phyloP scores from a whole-genome alignment of 805 yeast species.

The Saccharomycopsis oosterbeekiorum region DNA sequence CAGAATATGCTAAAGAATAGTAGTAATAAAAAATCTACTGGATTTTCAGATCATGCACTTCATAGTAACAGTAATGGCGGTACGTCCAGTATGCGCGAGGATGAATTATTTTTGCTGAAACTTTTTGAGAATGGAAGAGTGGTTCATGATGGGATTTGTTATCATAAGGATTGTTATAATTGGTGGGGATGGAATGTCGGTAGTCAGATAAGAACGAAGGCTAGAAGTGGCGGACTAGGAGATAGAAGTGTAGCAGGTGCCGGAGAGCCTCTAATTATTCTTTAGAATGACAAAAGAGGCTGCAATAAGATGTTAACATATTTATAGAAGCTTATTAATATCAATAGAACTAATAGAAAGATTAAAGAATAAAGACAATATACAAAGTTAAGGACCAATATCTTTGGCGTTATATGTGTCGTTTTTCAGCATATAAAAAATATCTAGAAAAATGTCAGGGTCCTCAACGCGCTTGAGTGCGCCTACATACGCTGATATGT shows the following conservation, averaged over 20 bases:
- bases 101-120: neutral
- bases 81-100: neutral
- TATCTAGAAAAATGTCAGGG: too few species aligned
- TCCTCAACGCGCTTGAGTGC: too few species aligned
- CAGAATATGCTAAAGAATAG: neutral
- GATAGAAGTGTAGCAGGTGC: neutral
- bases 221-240: neutral
- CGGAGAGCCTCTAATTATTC: neutral
- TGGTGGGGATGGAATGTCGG: neutral
- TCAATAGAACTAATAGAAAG: too few species aligned
- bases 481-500: too few species aligned
- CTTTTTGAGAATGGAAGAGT: neutral
- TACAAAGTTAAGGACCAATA: too few species aligned
- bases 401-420: too few species aligned
- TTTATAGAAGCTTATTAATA: too few species aligned
- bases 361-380: too few species aligned
- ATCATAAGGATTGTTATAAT: neutral
- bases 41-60: neutral
- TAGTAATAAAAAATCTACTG: neutral
- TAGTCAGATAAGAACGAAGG: neutral
- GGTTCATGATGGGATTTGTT: neutral
- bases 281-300: neutral
- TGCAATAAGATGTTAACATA: too few species aligned
- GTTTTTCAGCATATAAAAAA: too few species aligned
- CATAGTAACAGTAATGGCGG: too few species aligned